Evolutionary conservation across 305 asterid genomes (phyloP), one percentile per base, ranked within the genome.

Genomic region (Ilex paraguariensis): DNA sequence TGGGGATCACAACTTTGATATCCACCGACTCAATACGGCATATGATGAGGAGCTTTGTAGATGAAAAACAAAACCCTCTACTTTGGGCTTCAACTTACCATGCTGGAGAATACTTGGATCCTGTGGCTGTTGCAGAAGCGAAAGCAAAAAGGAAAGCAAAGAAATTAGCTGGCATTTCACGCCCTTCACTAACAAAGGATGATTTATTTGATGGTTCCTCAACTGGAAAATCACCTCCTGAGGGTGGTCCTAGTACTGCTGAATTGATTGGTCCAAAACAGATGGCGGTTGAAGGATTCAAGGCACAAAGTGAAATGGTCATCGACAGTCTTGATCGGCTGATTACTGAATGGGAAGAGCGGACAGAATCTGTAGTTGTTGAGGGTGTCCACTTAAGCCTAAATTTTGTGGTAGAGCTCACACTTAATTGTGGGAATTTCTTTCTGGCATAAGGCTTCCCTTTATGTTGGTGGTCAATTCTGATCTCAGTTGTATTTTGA

Each of bases 61-160:
- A 75, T 66, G 99, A 94, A 78, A 82, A 84, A 72, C 86, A 90
- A 65, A 90, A 88, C 65, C 99, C 97, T 40, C 60, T 94, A 66
- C 99, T 94, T 58, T 94, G 99, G 99, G 90, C 99, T 57, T 94
- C 99, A 54, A 94, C 99, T 52, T 94, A 94, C 76, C 99, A 90
- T 68, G 99, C 99, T 15, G 99, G 99, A 21, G 99, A 94, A 68
- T 66, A 77, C 79, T 81, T 94, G 64, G 99, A 94, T 77, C 95
- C 93, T n/a, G 84, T 82, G 61, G 96, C 97, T 63, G 95, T 94
- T 72, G 88, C 97, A 57, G 85, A 86, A 77, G 93, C 97, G 0
- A 90, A 88, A 77, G 88, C 84, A 60, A 94, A 84, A 83, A 82
- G 75, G 79, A 90, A 77, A 75, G 95, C 93, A 56, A 94, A 84